phyloP scores from a whole-genome alignment of 208 protist genomes.

The Crithidia fasciculata region DNA sequence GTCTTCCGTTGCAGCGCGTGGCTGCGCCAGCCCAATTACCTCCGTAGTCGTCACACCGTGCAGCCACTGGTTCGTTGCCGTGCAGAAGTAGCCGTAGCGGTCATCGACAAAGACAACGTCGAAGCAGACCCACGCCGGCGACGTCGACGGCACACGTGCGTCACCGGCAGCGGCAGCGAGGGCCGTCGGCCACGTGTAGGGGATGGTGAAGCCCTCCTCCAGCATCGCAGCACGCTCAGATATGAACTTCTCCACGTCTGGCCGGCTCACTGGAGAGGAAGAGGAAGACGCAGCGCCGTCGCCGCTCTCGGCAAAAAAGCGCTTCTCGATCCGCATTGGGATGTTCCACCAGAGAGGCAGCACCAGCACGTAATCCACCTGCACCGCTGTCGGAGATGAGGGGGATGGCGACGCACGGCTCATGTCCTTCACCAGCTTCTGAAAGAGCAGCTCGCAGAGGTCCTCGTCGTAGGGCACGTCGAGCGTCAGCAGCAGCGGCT shows the following conservation, averaged over 20 bases:
- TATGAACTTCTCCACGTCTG: constrained; percentile 37
- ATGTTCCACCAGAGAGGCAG: constrained; percentile 89
- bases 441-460: constrained; percentile 85
- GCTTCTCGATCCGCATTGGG: constrained; percentile 66
- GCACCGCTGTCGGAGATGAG: background rate
- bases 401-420: background rate
- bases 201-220: constrained; percentile 59
- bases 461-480: constrained; percentile 92
- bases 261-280: background rate
- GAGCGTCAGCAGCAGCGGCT: constrained; percentile 78
- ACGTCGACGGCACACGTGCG: constrained; percentile 5
- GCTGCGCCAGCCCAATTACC: constrained; percentile 83
- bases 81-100: constrained; percentile 88
- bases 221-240: constrained; percentile 53
- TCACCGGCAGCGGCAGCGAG: constrained; percentile 56
- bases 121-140: constrained; percentile 65
- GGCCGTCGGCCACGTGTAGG: constrained; percentile 65
- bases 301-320: constrained; percentile 45
- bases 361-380: constrained; percentile 84
- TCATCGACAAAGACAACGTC: constrained; percentile 81
- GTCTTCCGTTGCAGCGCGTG: constrained; percentile 6
- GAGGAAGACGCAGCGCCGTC: background rate
- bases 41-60: constrained; percentile 82
- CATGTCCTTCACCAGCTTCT: constrained; percentile 81
- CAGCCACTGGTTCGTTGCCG: constrained; percentile 76